Evolutionary conservation across 352 stramenopile species (phyloP).

Genomic region (Poterioochromonas sp.): DNA sequence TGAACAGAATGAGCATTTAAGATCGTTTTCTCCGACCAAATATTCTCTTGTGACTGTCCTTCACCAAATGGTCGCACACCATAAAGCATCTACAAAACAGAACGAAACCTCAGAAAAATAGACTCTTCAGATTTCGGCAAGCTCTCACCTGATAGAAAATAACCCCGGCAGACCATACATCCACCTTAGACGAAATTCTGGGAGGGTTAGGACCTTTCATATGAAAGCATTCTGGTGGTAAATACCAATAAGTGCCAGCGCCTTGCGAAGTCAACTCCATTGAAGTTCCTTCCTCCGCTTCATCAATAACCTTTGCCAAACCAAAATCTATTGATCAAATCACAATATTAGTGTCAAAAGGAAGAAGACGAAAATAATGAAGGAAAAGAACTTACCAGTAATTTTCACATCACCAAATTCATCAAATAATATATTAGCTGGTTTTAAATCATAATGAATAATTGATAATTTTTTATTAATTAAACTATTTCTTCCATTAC

Average conservation of each 20-base stretch:
- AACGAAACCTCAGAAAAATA: not conserved
- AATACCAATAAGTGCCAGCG: slow-evolving; percentile 86
- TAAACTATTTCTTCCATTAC: too few species aligned
- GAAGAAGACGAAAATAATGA: slow-evolving; percentile 64
- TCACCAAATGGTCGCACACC: slow-evolving; percentile 78
- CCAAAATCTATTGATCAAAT: slow-evolving; percentile 43
- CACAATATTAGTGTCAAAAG: slow-evolving; percentile 41
- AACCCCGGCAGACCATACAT: slow-evolving; percentile 83
- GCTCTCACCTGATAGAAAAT: slow-evolving; percentile 61
- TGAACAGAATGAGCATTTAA: slow-evolving; percentile 21
- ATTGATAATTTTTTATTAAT: slow-evolving; percentile 57
- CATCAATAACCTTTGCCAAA: slow-evolving; percentile 45
- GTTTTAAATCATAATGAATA: slow-evolving; percentile 89
- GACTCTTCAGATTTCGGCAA: not conserved
- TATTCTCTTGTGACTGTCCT: slow-evolving; percentile 65
- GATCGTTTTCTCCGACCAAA: slow-evolving; percentile 47
- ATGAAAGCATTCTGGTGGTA: slow-evolving; percentile 83
- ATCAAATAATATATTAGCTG: slow-evolving; percentile 82
- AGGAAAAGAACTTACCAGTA: slow-evolving; percentile 70
- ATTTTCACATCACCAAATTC: slow-evolving; percentile 76
- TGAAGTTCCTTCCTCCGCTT: slow-evolving; percentile 48
- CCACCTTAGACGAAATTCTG: slow-evolving; percentile 63
- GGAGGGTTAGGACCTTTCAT: slow-evolving; percentile 44
- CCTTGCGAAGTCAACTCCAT: slow-evolving; percentile 85
- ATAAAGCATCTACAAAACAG: slow-evolving; percentile 68